Base-by-base conservation (phyloP, 1,139 yeast species). In the Yarrowia galli region DNA sequence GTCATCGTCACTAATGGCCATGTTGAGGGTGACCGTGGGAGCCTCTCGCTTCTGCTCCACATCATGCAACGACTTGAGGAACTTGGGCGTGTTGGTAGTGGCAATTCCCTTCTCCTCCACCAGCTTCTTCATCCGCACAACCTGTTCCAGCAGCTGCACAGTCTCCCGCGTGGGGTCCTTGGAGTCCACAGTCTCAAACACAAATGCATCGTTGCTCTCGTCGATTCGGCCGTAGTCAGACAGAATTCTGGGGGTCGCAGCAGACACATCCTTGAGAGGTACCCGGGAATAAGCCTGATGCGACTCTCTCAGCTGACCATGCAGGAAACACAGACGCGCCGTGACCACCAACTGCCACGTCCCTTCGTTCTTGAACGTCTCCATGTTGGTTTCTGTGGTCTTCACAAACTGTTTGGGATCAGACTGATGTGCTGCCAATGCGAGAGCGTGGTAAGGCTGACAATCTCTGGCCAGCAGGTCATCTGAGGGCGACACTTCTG, bases 191-290 rank as follows among this genome's bases (percentile, higher is more conserved):
- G 56, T 46, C 25, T 48, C 66, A 61, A 61, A 61, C 20, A 46
- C 66, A 61, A 61, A 61, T 28, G 66, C 66, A 23, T 46, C 56
- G 32, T 23, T 46, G n/a, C 66, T 61, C 25, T 61, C 66, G 38
- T 61, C 66, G 23, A 61, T 61, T 23, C 66, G 43, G 1, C 66
- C 66, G 22, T 46, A 61, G 18, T 36, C 13, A 5, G 54, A 35
- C 46, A 61, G 38, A n/a, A 61, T 23, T 12, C 56, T 36, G 15
- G 56, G 66, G 2, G 45, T 36, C 4, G 56, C 56, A 18, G 54
- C 56, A 61, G 45, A 35, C 56, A 61, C 56, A 20, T 61, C 66
- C 49, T 46, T 35, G 56, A 61, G 56, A 16, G 66, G 66, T 20
- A 61, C 66, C 23, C 66, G 45, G 0, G 66, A 46, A 28, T 61